Base-by-base conservation (phyloP, 2,329 filamentous ascomycete genomes). In the Epichloe baconii region DNA sequence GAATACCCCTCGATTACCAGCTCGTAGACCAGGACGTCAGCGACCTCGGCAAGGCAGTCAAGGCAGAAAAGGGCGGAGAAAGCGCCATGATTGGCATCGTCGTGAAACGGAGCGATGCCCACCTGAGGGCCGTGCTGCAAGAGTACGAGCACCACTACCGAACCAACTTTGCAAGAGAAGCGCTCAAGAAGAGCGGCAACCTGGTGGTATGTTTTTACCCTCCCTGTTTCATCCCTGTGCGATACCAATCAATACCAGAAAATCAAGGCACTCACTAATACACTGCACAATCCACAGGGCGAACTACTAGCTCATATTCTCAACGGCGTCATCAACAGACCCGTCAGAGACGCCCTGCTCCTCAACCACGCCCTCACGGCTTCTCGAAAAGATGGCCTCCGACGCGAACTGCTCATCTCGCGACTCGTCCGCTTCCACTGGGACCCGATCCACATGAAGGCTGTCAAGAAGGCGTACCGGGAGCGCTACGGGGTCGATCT, bases 251-350 rank as follows among this genome's bases (percentile, higher is more conserved):
- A 31, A 4, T 31, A 11, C 31, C 8, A 10, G 31, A 31, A 31
- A 31, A 11, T 31, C 8, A 31, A 31, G 10, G 31, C 10, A 31
- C 31, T 31, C 31, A 4, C 31, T 11, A 4, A 31, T 11, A 11
- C 31, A 11, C 10, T 31, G 31, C 10, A 11, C 31, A 31, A 31
- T 11, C 7, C 5, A 46, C 58, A 96, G 90, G 93, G 93, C 56
- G 93, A 98, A 71, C 82, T 95, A 19, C 81, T 97, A 38, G 88
- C 89, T 0, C 93, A 97, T 68, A 88, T 97, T 59, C 83, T 98
- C 62, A 96, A 97, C 69, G 93, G 93, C 61, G 83, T 95, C 52
- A 95, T 97, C 71, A 97, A 97, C 71, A 86, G 86, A 53, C 90
- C 93, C 5, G 88, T 95, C 55, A 87, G 93, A 51, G 93, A 97